Conservation (phyloP, 129 eudicot genomes). For the Flaveria linearis region DNA sequence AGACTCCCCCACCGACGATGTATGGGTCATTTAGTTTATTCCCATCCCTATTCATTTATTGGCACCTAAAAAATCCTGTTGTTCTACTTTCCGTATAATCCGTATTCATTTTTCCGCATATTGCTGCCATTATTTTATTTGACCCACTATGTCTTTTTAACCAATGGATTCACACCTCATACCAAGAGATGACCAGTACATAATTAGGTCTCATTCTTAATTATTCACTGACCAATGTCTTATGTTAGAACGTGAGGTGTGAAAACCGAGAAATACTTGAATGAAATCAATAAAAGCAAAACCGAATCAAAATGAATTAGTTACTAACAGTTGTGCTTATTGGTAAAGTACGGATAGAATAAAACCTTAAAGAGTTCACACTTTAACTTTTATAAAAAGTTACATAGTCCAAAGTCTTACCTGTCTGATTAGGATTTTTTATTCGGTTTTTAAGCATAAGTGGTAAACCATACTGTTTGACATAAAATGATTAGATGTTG, state of each 20-base stretch:
- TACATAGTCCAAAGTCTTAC: too few relatives aligned
- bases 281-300: too few relatives aligned
- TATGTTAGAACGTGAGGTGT: not conserved
- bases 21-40: constrained; percentile 21
- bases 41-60: constrained; percentile 44
- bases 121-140: constrained; percentile 16
- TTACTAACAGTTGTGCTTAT: too few relatives aligned
- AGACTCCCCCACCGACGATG: constrained; percentile 57
- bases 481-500: too few relatives aligned
- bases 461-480: too few relatives aligned
- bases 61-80: constrained; percentile 27
- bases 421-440: too few relatives aligned
- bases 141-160: not conserved
- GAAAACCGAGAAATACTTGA: not conserved
- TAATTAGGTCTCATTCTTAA: not conserved
- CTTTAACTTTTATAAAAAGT: too few relatives aligned
- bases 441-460: too few relatives aligned
- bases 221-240: not conserved
- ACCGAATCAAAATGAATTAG: too few relatives aligned
- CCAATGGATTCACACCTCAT: not conserved
- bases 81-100: constrained; percentile 55
- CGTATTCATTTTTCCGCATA: constrained; percentile 48
- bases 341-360: too few relatives aligned
- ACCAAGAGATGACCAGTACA: not conserved
- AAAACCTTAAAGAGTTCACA: too few relatives aligned